phyloP scores from a whole-genome alignment of 306 rosid genomes.

The Acacia confusa region DNA sequence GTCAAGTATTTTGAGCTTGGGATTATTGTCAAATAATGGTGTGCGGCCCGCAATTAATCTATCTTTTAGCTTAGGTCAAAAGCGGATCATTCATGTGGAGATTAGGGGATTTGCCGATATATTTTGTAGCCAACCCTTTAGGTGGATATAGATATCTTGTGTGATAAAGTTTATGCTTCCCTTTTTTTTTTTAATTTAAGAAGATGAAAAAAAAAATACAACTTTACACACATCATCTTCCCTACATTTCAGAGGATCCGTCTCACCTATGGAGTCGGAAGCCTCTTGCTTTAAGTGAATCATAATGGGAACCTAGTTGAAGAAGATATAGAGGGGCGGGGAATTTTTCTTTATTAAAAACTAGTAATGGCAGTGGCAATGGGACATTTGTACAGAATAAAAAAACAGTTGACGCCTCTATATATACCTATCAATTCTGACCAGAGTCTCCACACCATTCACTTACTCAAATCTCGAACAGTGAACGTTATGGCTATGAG shows the following conservation, averaged over 20 bases:
- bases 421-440: slow-evolving; percentile 15
- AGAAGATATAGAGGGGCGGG: slow-evolving; percentile 14
- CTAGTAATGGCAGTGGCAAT: neutral
- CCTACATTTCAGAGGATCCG: neutral
- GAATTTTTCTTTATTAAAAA: slow-evolving; percentile 14
- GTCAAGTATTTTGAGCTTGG: neutral
- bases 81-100: neutral
- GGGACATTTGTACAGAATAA: neutral
- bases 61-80: neutral
- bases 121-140: neutral
- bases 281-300: neutral
- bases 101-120: neutral
- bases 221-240: neutral
- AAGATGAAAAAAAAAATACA: neutral
- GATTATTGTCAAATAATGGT: neutral
- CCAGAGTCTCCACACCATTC: slow-evolving; percentile 5
- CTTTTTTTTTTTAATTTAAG: neutral
- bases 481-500: neutral
- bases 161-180: neutral
- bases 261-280: neutral
- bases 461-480: neutral
- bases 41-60: neutral
- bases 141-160: neutral
- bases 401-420: neutral
- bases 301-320: neutral